Base-by-base conservation (phyloP, 139 green algal species). In the Zygnema cylindricum region DNA sequence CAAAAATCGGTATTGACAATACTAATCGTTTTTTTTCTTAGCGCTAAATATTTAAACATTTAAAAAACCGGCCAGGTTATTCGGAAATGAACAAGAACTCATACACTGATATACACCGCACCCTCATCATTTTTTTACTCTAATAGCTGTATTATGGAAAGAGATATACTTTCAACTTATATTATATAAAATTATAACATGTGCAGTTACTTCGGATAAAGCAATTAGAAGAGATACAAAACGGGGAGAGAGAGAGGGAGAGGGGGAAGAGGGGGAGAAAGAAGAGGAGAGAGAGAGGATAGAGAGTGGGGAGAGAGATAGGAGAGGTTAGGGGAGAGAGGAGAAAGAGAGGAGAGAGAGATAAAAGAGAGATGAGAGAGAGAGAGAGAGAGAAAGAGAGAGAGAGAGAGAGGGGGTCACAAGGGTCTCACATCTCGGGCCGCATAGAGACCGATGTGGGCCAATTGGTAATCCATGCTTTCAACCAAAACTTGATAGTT, bases 401-500 rank as follows among this genome's bases (percentile, higher is more conserved):
- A 30, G 41, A 16, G 49, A 85, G 11, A 85, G 42, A 83, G 41
- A 85, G 3, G 16, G 41, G 71, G 77, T 33, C 3, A 85, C 33
- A 16, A 16, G 83, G 11, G 3, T 84, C 81, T 87, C 81, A 87
- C 81, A 79, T 87, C 40, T 2, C 81, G n/a, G 1, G 55, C 33
- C 2, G 81, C 81, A 7, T 69, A 87, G 38, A 87, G 35, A n/a
- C 81, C 81, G 30, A 87, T 82, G 33, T 87, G 81, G 54, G 81
- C 81, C 25, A 88, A 55, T 69, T 82, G 82, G 63, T 43, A 81
- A 36, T 88, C 82, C 82, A 88, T 88, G 33, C 82, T 88, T 55
- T 88, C 82, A 7, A 87, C 23, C 22, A 86, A 55, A 1, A 88
- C 82, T 36, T 82, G 43, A 36, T 88, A 88, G 23, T 87, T 88